phyloP scores from a whole-genome alignment of 176 grass and related monocot genomes.

The Aegilops longissima region DNA sequence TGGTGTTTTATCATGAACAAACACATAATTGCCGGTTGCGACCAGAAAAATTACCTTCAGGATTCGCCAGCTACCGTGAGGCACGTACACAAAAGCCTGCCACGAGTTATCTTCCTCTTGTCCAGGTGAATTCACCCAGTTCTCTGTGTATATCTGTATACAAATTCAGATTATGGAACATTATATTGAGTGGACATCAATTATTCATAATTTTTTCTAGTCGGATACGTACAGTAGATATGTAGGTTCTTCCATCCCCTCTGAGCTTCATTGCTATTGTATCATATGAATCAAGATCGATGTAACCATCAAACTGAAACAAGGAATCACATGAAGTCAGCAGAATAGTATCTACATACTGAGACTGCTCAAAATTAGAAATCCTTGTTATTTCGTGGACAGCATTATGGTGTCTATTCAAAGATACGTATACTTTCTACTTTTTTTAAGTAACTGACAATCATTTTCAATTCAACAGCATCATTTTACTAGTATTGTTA shows the following conservation, averaged over 20 bases:
- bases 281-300: constrained; percentile 92
- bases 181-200: constrained; percentile 15
- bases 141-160: constrained; percentile 94
- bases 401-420: too few relatives aligned
- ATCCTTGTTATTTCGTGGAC: neutral
- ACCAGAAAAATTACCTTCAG: constrained; percentile 60
- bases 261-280: constrained; percentile 93
- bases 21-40: neutral
- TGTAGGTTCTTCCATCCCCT: constrained; percentile 96
- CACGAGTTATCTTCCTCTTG: constrained; percentile 94
- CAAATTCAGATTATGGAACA: constrained; percentile 19
- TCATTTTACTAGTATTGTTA: neutral
- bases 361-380: neutral
- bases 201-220: neutral
- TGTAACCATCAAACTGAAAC: constrained; percentile 85
- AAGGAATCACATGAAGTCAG: constrained; percentile 2
- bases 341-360: constrained; percentile 12
- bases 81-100: constrained; percentile 84
- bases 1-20: neutral
- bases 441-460: neutral
- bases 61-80: constrained; percentile 58
- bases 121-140: constrained; percentile 93
- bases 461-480: neutral
- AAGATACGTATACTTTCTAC: neutral
- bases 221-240: constrained; percentile 75